Base-by-base conservation (phyloP, 1,284 basidiomycete genomes). In the Cutaneotrichosporon sp. region DNA sequence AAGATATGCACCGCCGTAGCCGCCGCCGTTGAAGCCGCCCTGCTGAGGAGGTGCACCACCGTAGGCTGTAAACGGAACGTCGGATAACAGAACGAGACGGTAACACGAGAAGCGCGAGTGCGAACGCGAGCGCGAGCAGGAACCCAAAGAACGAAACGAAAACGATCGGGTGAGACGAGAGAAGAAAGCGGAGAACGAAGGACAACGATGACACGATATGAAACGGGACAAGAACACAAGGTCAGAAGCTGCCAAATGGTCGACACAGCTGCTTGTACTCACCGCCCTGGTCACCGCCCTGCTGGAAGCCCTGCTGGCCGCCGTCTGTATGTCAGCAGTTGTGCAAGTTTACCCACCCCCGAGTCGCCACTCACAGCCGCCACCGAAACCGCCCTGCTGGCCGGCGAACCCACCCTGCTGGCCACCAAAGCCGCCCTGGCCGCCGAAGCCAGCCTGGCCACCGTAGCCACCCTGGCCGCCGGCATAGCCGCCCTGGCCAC, bases 351-450 rank as follows among this genome's bases (percentile, higher is more conserved):
- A 5, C 19, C 4, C 9, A 20, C n/a, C 3, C 67, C 71, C 34
- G 69, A 65, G 61, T 72, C n/a, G n/a, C n/a, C n/a, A 68, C 61
- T 67, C 68, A 42, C 70, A 72, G 39, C 70, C 66, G 61, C 71
- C 71, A 37, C 69, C 66, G 57, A 67, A 67, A 51, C 67, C 64
- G 46, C 68, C 68, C 48, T 58, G 55, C 52, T 60, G 57, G 25
- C 46, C 47, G 34, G 46, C 52, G 27, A 58, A 62, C 38, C 58
- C 57, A 37, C 26, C 68, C 65, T 75, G 71, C 55, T 70, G 72
- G 55, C 69, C 70, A 51, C 63, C 61, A 49, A 31, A 49, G 31
- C 66, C 55, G 37, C 60, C 47, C 42, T 54, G 50, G 25, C 55
- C 55, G 46, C 60, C 60, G 49, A 75, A 75, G 41, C 60, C 58